Evolutionary conservation across 192 early-diverging fungal genomes (phyloP).

Genomic region (Phlyctochytrium arcticum): DNA sequence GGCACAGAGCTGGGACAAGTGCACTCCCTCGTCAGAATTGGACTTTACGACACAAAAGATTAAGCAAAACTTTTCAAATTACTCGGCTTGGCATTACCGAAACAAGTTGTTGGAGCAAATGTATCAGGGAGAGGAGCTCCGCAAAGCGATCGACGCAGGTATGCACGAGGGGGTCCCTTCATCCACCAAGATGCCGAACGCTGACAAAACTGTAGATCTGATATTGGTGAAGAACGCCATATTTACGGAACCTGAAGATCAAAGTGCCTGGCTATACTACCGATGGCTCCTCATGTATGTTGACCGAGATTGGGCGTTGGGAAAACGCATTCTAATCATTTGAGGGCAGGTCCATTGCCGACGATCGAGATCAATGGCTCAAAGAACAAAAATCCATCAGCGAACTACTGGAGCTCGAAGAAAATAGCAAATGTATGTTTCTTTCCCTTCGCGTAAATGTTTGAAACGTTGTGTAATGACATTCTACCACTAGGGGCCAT

Average conservation of each 20-base stretch:
- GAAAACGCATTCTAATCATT: neutral
- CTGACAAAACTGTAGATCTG: constrained; percentile 69
- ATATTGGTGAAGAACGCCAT: constrained; percentile 84
- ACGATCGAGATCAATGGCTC: constrained; percentile 27
- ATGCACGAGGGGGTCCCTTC: too few species aligned
- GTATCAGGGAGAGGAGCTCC: constrained; percentile 16
- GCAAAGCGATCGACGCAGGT: constrained; percentile 37
- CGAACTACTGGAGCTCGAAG: constrained; percentile 73
- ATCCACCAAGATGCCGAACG: too few species aligned
- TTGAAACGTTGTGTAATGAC: neutral
- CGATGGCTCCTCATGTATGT: constrained; percentile 75
- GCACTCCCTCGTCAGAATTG: constrained; percentile 62
- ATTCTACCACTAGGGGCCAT: constrained; percentile 45
- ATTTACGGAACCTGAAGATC: constrained; percentile 95
- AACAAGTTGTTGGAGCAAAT: constrained; percentile 60
- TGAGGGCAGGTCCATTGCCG: constrained; percentile 5
- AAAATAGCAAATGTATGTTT: constrained; percentile 74
- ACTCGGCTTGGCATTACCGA: constrained; percentile 98
- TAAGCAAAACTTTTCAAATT: constrained; percentile 90
- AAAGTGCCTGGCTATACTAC: constrained; percentile 96
- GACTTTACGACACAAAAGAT: constrained; percentile 90
- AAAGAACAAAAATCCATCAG: constrained; percentile 58
- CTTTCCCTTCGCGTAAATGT: neutral
- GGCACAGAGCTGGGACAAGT: constrained; percentile 40
- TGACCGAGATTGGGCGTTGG: neutral